These are phyloP conservation scores for Xylaria intraflava DNA, from an alignment of 495 filamentous ascomycete genomes.

Conservation along the genomic window DNA sequence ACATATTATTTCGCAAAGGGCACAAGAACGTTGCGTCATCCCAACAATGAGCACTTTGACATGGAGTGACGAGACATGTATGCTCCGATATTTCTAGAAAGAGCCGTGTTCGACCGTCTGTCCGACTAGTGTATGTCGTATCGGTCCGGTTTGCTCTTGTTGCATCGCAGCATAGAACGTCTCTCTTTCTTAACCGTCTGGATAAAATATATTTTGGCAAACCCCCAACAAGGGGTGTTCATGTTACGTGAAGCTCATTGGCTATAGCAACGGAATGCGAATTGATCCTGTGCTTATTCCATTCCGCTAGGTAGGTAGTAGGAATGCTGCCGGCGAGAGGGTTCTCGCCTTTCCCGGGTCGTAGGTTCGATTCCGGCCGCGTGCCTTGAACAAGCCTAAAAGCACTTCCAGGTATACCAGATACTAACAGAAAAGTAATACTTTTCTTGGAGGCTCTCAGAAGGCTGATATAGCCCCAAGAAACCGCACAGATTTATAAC, in stretches of 20 bases:
- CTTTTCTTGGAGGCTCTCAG: background rate
- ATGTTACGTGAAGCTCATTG: conserved; percentile 4
- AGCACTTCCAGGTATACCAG: background rate
- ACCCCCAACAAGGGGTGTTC: background rate
- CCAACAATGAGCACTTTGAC: background rate
- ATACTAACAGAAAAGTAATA: background rate
- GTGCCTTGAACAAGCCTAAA: background rate
- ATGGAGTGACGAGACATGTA: background rate
- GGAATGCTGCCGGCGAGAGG: background rate
- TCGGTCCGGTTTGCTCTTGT: conserved; percentile 10
- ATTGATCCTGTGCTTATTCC: conserved; percentile 1
- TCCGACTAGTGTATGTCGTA: conserved; percentile 3
- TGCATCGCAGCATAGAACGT: conserved; percentile 9
- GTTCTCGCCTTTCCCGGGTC: background rate
- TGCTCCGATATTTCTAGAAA: background rate
- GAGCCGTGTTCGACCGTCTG: background rate
- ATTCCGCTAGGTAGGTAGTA: background rate
- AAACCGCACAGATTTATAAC: background rate
- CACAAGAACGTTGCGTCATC: background rate
- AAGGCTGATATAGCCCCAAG: background rate
- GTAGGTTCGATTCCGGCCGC: background rate
- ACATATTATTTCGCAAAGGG: background rate
- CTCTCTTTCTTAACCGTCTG: background rate
- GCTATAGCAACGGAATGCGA: conserved; percentile 4
- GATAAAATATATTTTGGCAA: conserved; percentile 1